Conservation (phyloP, 805 yeast species). For the Kuraishia piskuri region DNA sequence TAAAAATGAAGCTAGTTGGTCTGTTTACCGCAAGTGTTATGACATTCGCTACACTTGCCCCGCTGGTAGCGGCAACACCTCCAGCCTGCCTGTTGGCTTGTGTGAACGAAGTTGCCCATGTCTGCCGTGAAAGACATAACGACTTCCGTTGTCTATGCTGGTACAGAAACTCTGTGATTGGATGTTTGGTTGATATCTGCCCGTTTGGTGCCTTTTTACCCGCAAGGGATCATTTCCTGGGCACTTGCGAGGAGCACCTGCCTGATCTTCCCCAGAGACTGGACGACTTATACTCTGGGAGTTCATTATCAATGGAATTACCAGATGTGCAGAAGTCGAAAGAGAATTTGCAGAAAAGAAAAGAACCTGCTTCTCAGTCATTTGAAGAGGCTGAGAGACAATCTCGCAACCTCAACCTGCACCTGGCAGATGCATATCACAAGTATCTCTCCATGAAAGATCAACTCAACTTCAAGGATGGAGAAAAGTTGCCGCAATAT, state of each 20-base stretch:
- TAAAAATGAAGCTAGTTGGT: not conserved
- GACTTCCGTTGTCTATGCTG: conserved; percentile 16
- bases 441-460: not conserved
- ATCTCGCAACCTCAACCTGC: conserved; percentile 14
- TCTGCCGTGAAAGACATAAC: not conserved
- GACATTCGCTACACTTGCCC: not conserved
- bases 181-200: conserved; percentile 33
- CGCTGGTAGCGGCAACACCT: not conserved
- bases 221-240: conserved; percentile 36
- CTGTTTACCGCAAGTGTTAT: not conserved
- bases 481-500: not conserved
- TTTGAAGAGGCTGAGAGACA: conserved; percentile 3
- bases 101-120: not conserved
- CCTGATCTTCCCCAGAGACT: conserved; percentile 7
- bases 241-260: conserved; percentile 23
- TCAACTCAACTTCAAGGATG: not conserved
- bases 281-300: not conserved
- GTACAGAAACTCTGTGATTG: conserved; percentile 12
- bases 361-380: not conserved
- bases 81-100: conserved; percentile 1
- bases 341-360: not conserved
- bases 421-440: conserved; percentile 4
- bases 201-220: conserved; percentile 32
- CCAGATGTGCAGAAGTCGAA: not conserved
- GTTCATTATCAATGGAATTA: not conserved